Base-by-base conservation (phyloP, 78 protist species). In the Pigoraptor vietnamica region DNA sequence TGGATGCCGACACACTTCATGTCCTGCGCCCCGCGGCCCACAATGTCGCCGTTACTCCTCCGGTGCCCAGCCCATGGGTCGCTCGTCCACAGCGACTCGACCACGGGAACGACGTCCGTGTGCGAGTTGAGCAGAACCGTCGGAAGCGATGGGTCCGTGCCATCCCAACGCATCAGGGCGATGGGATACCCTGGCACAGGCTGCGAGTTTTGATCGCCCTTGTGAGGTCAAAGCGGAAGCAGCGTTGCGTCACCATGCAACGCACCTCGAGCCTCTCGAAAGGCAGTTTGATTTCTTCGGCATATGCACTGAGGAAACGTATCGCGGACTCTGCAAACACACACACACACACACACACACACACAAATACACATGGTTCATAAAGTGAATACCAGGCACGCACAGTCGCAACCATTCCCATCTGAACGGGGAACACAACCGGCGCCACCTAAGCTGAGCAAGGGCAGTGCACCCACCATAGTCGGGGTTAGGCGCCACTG, bases 1-100 rank as follows among this genome's bases (percentile, higher is more conserved):
- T 96, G 98, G 2, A 96, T 94, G 88, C 96, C 32, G 32, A 97
- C 99, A 82, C 95, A 95, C 91, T 97, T 97, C 99, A 97, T 97
- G 90, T 97, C 99, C 89, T 97, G 99, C 14, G 98, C 81, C 14
- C 99, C 99, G 40, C 99, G 93, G 24, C 92, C 97, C 88, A 67
- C 93, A 35, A 96, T 96, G 40, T 89, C 0, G 32, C 97, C 97
- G 23, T 93, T 89, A 25, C 86, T 95, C 82, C 37, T 91, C 35
- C 91, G 88, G 88, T 10, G n/a, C 32, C 94, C 97, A 24, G 32
- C 95, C 33, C 87, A 95, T 92, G 96, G 96, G 0, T 82, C 87
- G 1, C 29, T 29, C 10, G 86, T 92, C 98, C 98, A 94, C 56
- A 39, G 1, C 0, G 81, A 97, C 19, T 1, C 35, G 32, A 89